Base-by-base conservation (phyloP, 2,329 filamentous ascomycete genomes). In the Triangularia verruculosa region DNA sequence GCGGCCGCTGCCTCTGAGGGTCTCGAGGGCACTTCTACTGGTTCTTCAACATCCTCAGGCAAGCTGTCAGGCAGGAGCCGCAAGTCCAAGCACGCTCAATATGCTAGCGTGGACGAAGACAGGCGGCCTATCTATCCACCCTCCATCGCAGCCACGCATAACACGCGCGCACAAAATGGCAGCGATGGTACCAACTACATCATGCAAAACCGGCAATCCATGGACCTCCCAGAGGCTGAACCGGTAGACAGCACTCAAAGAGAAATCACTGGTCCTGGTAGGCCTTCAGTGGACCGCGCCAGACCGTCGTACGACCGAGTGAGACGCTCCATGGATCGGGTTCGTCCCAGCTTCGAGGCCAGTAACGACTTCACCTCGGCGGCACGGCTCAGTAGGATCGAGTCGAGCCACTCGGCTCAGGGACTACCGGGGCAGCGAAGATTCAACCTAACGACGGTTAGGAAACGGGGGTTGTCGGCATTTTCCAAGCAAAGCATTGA, bases 181-280 rank as follows among this genome's bases (percentile, higher is more conserved):
- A 97, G 93, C 78, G 93, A 97, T 76, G 94, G 92, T 66, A 97
- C 95, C 57, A 93, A 96, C 71, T 96, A 93, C 75, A 96, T 92
- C 22, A 70, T 69, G 66, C 80, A 83, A 57, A 85, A 86, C 70
- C 84, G 87, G 66, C 79, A 82, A 69, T 88, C 88, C 15, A 74
- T 86, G 68, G 88, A 90, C 64, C 74, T 78, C 57, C 74, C 75
- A 61, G 71, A 69, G 28, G 71, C 72, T 57, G 63, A 70, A 32
- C 69, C 69, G 2, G 25, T 27, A 7, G 71, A 72, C 13, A 65
- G 67, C 47, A 67, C 30, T 12, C 57, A 59, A 71, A 61, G 69
- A 69, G 53, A 64, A 70, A 43, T 65, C 65, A 51, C 71, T 72
- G 56, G 77, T 61, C n/a, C 55, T 7, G 59, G 55, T 43, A 78